Evolutionary conservation across 75 land plant species (phyloP).

Genomic region (Sequoia sempervirens): DNA sequence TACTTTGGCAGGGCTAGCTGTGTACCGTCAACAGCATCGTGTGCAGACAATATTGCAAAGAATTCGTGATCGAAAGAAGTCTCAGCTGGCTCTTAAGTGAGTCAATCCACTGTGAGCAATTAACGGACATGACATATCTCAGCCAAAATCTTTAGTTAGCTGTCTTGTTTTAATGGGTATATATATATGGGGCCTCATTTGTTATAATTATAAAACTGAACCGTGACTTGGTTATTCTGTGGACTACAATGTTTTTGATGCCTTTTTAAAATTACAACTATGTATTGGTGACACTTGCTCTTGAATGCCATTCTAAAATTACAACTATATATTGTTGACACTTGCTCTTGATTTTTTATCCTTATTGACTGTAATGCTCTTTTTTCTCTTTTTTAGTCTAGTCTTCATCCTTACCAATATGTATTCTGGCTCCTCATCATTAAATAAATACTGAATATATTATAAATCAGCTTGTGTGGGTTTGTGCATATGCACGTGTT

Average conservation of each 20-base stretch:
- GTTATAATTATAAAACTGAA: background rate
- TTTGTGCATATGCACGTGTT: background rate
- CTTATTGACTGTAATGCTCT: background rate
- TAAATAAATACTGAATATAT: background rate
- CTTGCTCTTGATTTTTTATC: background rate
- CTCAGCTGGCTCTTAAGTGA: constrained; percentile 92
- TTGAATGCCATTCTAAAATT: background rate
- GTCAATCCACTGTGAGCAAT: constrained; percentile 33
- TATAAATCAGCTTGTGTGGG: background rate
- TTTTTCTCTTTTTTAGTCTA: background rate
- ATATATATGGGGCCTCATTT: background rate
- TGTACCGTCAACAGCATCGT: constrained; percentile 81
- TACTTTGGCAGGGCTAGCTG: constrained; percentile 52
- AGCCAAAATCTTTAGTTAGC: background rate
- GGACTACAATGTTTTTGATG: background rate
- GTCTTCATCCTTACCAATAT: too few relatives aligned
- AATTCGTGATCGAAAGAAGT: constrained; percentile 72
- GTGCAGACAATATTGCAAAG: constrained; percentile 70
- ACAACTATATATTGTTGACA: background rate
- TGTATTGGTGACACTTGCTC: background rate
- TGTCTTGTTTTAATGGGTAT: constrained; percentile 4
- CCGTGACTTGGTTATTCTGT: background rate
- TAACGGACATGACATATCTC: background rate
- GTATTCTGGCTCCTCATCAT: background rate
- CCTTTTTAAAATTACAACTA: background rate